These are phyloP conservation scores for Punctularia strigosozonata DNA, from an alignment of 768 basidiomycete genomes.

Conservation along the genomic window DNA sequence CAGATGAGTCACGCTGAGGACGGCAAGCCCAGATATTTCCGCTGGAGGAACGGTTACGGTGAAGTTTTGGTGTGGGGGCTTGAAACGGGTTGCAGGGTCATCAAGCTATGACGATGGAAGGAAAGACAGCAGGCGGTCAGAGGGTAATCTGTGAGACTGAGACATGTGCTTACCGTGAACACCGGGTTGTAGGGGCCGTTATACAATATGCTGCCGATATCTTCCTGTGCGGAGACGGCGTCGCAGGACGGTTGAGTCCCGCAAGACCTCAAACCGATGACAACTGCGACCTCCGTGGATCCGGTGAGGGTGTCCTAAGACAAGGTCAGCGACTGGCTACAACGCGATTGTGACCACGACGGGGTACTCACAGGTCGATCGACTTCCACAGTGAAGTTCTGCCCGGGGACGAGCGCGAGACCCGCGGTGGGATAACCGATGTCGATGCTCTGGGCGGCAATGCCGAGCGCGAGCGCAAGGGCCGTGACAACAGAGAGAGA, in stretches of 20 bases:
- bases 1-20: background rate
- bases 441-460: conserved; percentile 18
- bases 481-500: conserved; percentile 10
- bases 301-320: conserved; percentile 18
- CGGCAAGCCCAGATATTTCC: background rate
- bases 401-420: conserved; percentile 13
- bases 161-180: conserved; percentile 8
- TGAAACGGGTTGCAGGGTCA: background rate
- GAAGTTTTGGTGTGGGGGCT: conserved; percentile 1
- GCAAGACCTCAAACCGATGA: conserved; percentile 20
- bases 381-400: conserved; percentile 21
- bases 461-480: conserved; percentile 9
- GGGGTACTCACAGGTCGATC: conserved; percentile 21
- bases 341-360: background rate
- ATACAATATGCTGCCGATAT: conserved; percentile 20
- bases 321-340: background rate
- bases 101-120: background rate
- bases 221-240: conserved; percentile 10
- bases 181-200: conserved; percentile 16
- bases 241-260: conserved; percentile 1
- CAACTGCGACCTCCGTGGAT: conserved; percentile 22
- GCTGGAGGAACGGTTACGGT: background rate
- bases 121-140: background rate
- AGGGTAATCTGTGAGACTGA: conserved; percentile 12
- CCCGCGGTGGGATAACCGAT: conserved; percentile 18